These are phyloP conservation scores for Elsinoe ampelina DNA, from an alignment of 2,329 filamentous ascomycete genomes.

Conservation along the genomic window DNA sequence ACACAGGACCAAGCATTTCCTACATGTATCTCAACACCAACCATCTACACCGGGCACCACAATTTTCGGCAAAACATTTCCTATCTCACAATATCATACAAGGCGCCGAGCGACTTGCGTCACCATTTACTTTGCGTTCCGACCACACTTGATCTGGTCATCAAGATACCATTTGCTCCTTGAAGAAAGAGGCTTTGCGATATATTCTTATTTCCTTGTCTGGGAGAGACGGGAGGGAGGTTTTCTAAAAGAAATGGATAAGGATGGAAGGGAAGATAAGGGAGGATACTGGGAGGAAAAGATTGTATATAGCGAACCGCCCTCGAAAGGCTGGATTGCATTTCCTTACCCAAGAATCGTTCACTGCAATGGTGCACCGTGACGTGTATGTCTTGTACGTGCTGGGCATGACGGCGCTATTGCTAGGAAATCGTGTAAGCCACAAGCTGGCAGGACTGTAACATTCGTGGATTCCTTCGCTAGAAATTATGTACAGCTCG, in stretches of 20 bases:
- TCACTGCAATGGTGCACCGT: neutral
- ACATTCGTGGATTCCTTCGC: too few relatives aligned
- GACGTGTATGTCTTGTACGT: slow-evolving; percentile 6
- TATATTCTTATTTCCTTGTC: slow-evolving; percentile 1
- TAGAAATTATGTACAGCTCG: too few relatives aligned
- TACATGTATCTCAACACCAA: slow-evolving; percentile 2
- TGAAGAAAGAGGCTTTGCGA: slow-evolving; percentile 4
- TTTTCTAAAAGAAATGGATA: neutral
- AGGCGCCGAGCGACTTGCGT: neutral
- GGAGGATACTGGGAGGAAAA: neutral
- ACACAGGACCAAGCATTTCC: neutral
- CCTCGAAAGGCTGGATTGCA: neutral
- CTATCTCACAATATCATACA: slow-evolving; percentile 2
- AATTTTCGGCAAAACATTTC: neutral
- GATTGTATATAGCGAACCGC: slow-evolving; percentile 6
- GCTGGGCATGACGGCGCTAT: slow-evolving; percentile 18
- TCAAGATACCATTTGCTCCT: slow-evolving; percentile 11
- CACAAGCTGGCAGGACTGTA: too few relatives aligned
- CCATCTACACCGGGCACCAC: neutral
- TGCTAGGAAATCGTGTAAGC: neutral
- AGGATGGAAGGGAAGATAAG: neutral
- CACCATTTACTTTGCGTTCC: neutral
- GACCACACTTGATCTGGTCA: slow-evolving; percentile 12
- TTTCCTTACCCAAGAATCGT: neutral
- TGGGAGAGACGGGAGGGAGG: neutral